Evolutionary conservation across 148 eudicot genomes (phyloP), one percentile per base, ranked within the genome.

Genomic region (Cornus kousa): DNA sequence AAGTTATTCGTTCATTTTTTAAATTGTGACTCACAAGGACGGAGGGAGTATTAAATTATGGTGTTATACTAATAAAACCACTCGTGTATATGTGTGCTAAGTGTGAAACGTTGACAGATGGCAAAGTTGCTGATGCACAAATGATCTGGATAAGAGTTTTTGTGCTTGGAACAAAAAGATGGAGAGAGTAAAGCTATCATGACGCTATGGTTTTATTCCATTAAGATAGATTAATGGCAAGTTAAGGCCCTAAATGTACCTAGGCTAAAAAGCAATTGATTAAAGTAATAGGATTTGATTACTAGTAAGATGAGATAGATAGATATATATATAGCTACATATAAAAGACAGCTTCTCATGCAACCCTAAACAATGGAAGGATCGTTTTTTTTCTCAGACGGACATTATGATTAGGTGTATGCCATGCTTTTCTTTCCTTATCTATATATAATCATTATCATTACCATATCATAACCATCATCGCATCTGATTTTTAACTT

Each of bases 371-470:
- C 48, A 17, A 70, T 70, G 1, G 53, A 70, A 70, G 73, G 55
- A 39, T 37, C 50, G 19, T 37, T 20, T 74, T 13, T 20, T 10
- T 46, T 28, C 17, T 59, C 12, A 9, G 8, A 43, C 48, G 40
- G 68, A 74, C 77, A 74, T 35, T 10, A 74, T 74, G 50, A 62
- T 33, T 74, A 55, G 24, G 76, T 37, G 20, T 57, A 31, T 74
- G 62, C 20, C 62, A 57, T 57, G 62, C 62, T 13, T 74, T n/a
- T 57, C 76, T 28, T 31, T 31, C 0, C 46, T 57, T 74, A 28
- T 16, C 22, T 59, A 1, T 53, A 48, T 55, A 7, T 60, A 12
- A 60, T 62, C 4, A 60, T 74, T 12, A 19, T 20, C 24, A 35
- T 9, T 46, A 31, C 35, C 23, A 43, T 43, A 43, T 43, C 48